Conservation (phyloP, 208 protist genomes). For the Crithidia sp. region DNA sequence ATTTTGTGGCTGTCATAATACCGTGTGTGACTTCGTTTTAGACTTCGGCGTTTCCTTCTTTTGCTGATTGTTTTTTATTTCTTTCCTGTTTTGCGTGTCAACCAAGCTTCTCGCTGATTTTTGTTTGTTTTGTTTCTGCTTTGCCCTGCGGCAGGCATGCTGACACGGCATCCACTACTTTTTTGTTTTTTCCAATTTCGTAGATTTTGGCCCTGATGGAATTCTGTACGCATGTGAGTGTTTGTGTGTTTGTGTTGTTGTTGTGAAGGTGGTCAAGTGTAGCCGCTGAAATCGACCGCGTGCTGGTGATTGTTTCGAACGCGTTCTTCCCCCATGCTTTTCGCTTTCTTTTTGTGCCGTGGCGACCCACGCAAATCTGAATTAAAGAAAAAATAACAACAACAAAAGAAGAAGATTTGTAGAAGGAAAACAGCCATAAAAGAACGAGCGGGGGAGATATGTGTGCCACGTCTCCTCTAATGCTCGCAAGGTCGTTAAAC, state of each 20-base stretch:
- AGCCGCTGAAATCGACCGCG: no score
- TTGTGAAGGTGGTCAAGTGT: no score
- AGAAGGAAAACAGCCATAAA: not conserved
- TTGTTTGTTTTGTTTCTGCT: conserved; percentile 1
- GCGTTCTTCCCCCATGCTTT: no score
- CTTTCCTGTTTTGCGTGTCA: not conserved
- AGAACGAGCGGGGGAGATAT: no score
- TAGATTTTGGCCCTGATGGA: not conserved
- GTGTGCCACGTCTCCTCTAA: no score
- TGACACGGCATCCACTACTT: not conserved
- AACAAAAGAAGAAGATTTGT: not conserved
- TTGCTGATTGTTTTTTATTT: not conserved
- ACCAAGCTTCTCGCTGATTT: no score
- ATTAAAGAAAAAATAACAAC: not conserved
- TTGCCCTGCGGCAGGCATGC: not conserved
- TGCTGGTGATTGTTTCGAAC: no score
- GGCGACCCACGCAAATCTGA: not conserved
- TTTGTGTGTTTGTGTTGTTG: no score
- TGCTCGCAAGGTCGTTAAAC: no score
- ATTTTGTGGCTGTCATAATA: no score
- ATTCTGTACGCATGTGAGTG: not conserved
- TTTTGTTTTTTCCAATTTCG: not conserved
- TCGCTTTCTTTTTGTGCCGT: not conserved
- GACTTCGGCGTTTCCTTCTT: no score
- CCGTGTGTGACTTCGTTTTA: no score